A percentile compares a stretch with the other conserved stretches of the same genome.
These are phyloP conservation scores for Prunus campanulata DNA, from an alignment of 306 rosid genomes.

Conservation along the genomic window DNA sequence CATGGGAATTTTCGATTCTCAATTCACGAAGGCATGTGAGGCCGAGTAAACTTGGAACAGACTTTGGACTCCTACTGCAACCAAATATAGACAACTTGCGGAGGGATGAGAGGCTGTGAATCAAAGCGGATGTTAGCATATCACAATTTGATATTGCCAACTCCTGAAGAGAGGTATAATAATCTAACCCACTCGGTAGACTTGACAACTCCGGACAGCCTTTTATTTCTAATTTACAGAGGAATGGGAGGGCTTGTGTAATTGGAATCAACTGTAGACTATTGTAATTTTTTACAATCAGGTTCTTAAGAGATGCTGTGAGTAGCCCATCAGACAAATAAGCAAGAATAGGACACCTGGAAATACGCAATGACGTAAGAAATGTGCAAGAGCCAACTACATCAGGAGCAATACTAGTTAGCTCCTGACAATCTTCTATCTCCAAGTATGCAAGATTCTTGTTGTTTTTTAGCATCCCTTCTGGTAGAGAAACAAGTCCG, in stretches of 20 bases:
- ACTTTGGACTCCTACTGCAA: not conserved
- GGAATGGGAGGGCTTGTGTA: not conserved
- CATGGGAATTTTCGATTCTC: no score
- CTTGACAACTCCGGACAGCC: not conserved
- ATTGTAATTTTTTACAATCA: rapidly evolving
- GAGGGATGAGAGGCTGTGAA: no score
- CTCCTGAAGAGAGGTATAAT: not conserved
- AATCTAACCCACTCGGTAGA: not conserved
- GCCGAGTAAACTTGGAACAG: not conserved
- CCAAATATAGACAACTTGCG: not conserved
- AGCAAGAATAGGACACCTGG: not conserved
- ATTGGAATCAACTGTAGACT: not conserved
- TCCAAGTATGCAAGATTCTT: not conserved
- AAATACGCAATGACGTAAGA: not conserved
- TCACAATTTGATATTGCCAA: not conserved
- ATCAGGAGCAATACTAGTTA: not conserved
- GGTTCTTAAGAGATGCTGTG: not conserved
- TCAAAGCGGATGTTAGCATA: no score
- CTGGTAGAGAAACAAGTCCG: not conserved
- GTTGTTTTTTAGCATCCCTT: not conserved
- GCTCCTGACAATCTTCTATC: not conserved
- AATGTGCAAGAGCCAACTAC: not conserved
- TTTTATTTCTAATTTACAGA: rapidly evolving
- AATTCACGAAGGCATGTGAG: no score
- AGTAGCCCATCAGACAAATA: not conserved